Evolutionary conservation across 768 basidiomycete genomes (phyloP).

Genomic region (Saitozyma sp.): DNA sequence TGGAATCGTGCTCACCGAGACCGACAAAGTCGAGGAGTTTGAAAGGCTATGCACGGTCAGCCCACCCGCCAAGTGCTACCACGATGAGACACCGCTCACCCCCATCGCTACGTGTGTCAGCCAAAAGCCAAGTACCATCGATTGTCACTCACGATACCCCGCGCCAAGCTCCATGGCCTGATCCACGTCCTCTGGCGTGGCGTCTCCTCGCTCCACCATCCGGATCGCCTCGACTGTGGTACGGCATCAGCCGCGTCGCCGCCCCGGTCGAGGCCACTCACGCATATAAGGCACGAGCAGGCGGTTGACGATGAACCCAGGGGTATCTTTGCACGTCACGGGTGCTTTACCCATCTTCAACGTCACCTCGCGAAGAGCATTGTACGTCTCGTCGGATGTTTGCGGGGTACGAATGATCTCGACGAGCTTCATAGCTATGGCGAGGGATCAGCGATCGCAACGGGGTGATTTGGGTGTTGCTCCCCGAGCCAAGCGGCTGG

Average conservation of each 20-base stretch:
- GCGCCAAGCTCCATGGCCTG: constrained; percentile 57
- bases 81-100: constrained; percentile 10
- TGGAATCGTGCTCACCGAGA: constrained; percentile 41
- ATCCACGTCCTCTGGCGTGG: constrained; percentile 53
- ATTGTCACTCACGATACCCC: constrained; percentile 50
- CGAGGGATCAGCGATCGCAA: constrained; percentile 1
- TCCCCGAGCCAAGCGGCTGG: no score
- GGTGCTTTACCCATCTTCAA: constrained; percentile 53
- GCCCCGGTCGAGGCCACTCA: constrained; percentile 22
- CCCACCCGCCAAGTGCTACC: constrained; percentile 17
- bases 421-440: constrained; percentile 54
- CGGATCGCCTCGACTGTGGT: constrained; percentile 54
- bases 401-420: constrained; percentile 54
- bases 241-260: not conserved
- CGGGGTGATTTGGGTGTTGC: no score
- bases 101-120: constrained; percentile 47
- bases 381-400: constrained; percentile 51
- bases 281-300: constrained; percentile 56
- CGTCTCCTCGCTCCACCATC: constrained; percentile 57
- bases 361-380: constrained; percentile 52
- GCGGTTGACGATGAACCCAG: constrained; percentile 57
- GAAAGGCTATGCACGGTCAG: constrained; percentile 41
- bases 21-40: constrained; percentile 55
- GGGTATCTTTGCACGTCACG: constrained; percentile 56
- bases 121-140: not conserved